Base-by-base conservation (phyloP, 179 eudicot species). In the Beta lomatogona region DNA sequence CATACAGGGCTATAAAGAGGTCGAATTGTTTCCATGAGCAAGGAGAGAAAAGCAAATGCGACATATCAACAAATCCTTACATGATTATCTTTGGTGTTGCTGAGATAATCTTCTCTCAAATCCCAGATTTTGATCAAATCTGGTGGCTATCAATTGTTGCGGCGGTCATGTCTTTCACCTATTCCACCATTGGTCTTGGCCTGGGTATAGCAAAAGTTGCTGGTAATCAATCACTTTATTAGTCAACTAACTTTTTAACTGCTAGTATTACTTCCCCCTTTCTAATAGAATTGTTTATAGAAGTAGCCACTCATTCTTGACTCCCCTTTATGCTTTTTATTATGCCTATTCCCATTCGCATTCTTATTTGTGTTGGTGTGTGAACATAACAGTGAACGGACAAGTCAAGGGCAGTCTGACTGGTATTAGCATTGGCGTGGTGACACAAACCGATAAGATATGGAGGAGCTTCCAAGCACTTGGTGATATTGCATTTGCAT, bases 401-500 rank as follows among this genome's bases (percentile, higher is more conserved):
- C 85, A 83, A 65, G 16, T 88, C 70, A 86, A 73, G 55, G 86
- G 90, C 78, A 81, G 81, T 71, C 4, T 82, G 71, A 84, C 88
- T 36, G 88, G 88, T 22, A 82, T 88, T 22, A 86, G 85, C 65
- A 61, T 88, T 52, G 88, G 90, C 25, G 58, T 45, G 11, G 89
- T 84, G 0, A n/a, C 85, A 10, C 28, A 83, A 79, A 79, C 82
- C 12, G 85, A 83, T 16, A 85, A 88, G 63, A 72, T 81, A 71
- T 88, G 90, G 90, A 84, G 90, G 63, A 86, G 44, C 61, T 88
- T 88, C 79, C 88, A 85, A 82, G 89, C 90, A 58, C 89, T 88
- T 78, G 90, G 90, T 52, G 90, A 87, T 44, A 88, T 88, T 64
- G 90, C 90, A 52, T 88, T 88, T 76, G 90, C 90, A 1, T 88